Conservation (phyloP, 208 protist genomes). For the Tritrichomonas foetus region DNA sequence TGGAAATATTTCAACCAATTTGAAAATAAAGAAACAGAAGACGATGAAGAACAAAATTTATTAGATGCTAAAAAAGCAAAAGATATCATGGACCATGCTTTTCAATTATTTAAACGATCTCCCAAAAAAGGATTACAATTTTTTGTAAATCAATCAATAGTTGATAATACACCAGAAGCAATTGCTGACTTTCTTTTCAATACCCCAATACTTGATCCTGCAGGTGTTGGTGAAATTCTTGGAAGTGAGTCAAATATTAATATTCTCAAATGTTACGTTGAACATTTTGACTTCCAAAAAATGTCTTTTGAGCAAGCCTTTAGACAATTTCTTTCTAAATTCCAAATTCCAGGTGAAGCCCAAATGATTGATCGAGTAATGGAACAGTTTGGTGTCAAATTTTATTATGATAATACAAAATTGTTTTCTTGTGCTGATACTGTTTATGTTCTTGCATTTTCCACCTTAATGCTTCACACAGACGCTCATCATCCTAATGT, state of each 20-base stretch:
- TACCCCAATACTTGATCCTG: not conserved
- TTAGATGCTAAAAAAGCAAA: slow-evolving; percentile 28
- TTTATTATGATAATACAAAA: slow-evolving; percentile 47
- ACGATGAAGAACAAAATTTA: not conserved
- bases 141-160: not conserved
- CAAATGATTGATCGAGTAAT: slow-evolving; percentile 63
- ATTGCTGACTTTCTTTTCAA: slow-evolving; percentile 2
- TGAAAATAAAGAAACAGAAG: not conserved
- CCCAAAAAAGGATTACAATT: slow-evolving; percentile 17
- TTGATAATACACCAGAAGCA: not conserved
- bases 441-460: slow-evolving; percentile 57
- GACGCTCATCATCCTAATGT: slow-evolving; percentile 54
- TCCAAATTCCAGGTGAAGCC: slow-evolving; percentile 58
- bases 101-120: not conserved
- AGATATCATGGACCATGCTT: not conserved
- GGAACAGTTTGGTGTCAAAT: slow-evolving; percentile 55
- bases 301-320: slow-evolving; percentile 45
- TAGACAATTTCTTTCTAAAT: slow-evolving; percentile 40
- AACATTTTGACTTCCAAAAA: slow-evolving; percentile 1
- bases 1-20: slow-evolving; percentile 27
- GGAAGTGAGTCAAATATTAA: not conserved
- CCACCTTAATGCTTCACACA: slow-evolving; percentile 62
- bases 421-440: slow-evolving; percentile 51
- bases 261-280: not conserved
- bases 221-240: not conserved